These are phyloP conservation scores for Penicillium sp. DNA, from an alignment of 2,329 filamentous ascomycete species.

Conservation along the genomic window DNA sequence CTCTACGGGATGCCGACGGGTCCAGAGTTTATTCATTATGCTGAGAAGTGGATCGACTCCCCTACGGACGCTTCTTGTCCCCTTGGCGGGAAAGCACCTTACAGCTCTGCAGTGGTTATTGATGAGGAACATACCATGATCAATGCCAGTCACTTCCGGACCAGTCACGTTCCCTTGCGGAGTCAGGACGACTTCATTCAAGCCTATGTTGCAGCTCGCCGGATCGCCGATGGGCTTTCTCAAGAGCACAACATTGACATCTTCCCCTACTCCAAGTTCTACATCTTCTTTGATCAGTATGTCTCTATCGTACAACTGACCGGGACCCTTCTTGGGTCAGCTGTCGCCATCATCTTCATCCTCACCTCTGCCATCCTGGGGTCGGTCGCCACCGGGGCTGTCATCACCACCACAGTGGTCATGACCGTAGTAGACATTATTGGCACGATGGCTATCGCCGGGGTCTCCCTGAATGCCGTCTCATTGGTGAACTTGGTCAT, in stretches of 20 bases:
- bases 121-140: conserved; percentile 67
- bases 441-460: conserved; percentile 86
- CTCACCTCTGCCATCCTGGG: conserved; percentile 80
- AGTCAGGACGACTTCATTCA: conserved; percentile 91
- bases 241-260: conserved; percentile 73
- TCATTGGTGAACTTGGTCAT: conserved; percentile 96
- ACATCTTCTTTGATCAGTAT: conserved; percentile 99
- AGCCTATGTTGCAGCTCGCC: conserved; percentile 83
- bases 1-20: conserved; percentile 90
- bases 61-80: conserved; percentile 84
- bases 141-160: conserved; percentile 86
- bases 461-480: conserved; percentile 90
- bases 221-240: conserved; percentile 77
- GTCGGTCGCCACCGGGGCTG: conserved; percentile 74
- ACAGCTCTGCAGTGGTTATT: conserved; percentile 79
- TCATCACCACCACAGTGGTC: conserved; percentile 81
- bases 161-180: conserved; percentile 80
- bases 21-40: conserved; percentile 84
- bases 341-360: conserved; percentile 79
- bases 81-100: conserved; percentile 83
- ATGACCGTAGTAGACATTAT: conserved; percentile 96
- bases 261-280: conserved; percentile 96
- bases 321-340: conserved; percentile 74
- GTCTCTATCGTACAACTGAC: conserved; percentile 79
- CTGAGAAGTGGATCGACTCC: conserved; percentile 76